Percentiles rank a stretch among this genome's conserved stretches.
phyloP scores from a whole-genome alignment of 2,329 filamentous ascomycete genomes.

The Colletotrichum sp. region DNA sequence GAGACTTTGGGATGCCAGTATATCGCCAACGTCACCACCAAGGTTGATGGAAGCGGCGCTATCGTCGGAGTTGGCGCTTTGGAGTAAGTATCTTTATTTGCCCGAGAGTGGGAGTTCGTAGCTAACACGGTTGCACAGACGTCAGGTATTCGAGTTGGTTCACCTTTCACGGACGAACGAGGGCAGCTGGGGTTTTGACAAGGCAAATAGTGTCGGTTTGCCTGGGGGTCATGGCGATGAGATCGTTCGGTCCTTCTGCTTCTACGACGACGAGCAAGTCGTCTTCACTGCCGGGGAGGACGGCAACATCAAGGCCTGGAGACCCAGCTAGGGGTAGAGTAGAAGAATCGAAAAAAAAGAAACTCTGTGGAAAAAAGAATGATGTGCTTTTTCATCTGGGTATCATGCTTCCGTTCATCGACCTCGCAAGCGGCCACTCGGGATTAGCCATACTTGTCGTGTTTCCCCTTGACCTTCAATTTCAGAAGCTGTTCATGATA shows the following conservation, averaged over 20 bases:
- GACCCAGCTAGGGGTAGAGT: slow-evolving; percentile 27
- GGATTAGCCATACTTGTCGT: slow-evolving; percentile 74
- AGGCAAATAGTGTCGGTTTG: slow-evolving; percentile 62
- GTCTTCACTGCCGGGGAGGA: slow-evolving; percentile 67
- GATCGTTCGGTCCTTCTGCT: slow-evolving; percentile 68
- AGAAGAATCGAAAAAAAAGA: neutral
- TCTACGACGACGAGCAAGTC: slow-evolving; percentile 63
- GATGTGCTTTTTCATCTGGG: neutral
- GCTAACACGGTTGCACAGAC: slow-evolving; percentile 37
- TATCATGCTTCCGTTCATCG: slow-evolving; percentile 3
- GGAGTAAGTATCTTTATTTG: slow-evolving; percentile 52
- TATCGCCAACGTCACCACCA: slow-evolving; percentile 68
- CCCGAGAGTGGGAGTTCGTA: neutral
- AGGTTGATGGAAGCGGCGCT: slow-evolving; percentile 62
- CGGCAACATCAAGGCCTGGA: slow-evolving; percentile 63
- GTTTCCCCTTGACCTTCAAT: slow-evolving; percentile 89
- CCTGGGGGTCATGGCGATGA: slow-evolving; percentile 68
- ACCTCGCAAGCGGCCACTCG: neutral
- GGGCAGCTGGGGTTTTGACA: slow-evolving; percentile 58
- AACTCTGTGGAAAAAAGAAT: neutral
- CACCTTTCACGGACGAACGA: slow-evolving; percentile 57
- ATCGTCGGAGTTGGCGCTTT: slow-evolving; percentile 71
- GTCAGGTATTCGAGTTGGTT: slow-evolving; percentile 63
- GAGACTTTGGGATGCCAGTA: slow-evolving; percentile 74
- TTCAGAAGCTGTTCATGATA: slow-evolving; percentile 88